phyloP scores from a whole-genome alignment of 2,329 filamentous ascomycete genomes.

The Claviceps sp. region DNA sequence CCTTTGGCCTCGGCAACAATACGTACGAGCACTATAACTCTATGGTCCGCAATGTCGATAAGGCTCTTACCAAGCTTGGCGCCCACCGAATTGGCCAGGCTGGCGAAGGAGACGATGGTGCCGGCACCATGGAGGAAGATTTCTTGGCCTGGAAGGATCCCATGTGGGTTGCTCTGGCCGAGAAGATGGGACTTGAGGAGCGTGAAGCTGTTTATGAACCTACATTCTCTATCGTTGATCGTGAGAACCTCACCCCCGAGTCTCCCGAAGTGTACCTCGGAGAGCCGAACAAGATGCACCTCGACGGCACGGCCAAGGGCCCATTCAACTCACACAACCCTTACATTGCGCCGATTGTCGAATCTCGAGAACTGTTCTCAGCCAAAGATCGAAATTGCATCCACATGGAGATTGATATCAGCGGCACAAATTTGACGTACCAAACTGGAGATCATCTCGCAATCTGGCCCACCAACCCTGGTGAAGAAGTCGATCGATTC shows the following conservation, averaged over 20 bases:
- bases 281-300: slow-evolving; percentile 91
- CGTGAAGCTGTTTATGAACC: slow-evolving; percentile 94
- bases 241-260: slow-evolving; percentile 58
- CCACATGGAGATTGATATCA: slow-evolving; percentile 89
- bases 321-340: slow-evolving; percentile 96
- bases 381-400: slow-evolving; percentile 88
- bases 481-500: slow-evolving; percentile 83
- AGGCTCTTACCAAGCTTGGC: slow-evolving; percentile 67
- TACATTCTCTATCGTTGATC: slow-evolving; percentile 70
- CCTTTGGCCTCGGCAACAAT: slow-evolving; percentile 96
- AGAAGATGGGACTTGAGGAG: slow-evolving; percentile 81
- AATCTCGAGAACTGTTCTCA: slow-evolving; percentile 83
- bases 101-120: slow-evolving; percentile 93
- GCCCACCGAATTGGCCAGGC: slow-evolving; percentile 73
- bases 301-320: slow-evolving; percentile 70
- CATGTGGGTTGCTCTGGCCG: slow-evolving; percentile 82
- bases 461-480: slow-evolving; percentile 92
- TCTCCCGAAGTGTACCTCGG: slow-evolving; percentile 80
- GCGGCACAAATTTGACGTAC: slow-evolving; percentile 79
- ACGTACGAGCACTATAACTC: slow-evolving; percentile 99
- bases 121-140: slow-evolving; percentile 98
- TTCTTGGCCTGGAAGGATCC: slow-evolving; percentile 98
- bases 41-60: slow-evolving; percentile 88
- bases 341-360: slow-evolving; percentile 83
- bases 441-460: slow-evolving; percentile 96